These are phyloP conservation scores for Cercospora citrullina DNA, from an alignment of 2,329 filamentous ascomycete species.

Conservation along the genomic window DNA sequence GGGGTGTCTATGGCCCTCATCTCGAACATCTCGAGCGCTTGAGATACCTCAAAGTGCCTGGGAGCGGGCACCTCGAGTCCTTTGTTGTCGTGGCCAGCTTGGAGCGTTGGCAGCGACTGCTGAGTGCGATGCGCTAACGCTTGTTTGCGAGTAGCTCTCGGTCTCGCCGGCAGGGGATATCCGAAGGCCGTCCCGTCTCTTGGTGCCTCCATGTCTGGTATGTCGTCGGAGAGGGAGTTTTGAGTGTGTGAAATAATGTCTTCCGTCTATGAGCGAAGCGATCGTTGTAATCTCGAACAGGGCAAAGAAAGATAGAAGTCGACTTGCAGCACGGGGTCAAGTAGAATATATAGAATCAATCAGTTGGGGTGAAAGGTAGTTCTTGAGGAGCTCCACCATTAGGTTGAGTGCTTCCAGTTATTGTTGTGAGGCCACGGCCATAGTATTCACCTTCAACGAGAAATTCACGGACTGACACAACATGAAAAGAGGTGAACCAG, in stretches of 20 bases:
- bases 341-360: not conserved
- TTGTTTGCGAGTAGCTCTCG: not conserved
- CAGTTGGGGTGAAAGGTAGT: not conserved
- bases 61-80: not conserved
- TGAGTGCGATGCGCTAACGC: not conserved
- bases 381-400: not conserved
- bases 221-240: not conserved
- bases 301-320: not conserved
- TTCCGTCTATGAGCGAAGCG: not conserved
- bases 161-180: not conserved
- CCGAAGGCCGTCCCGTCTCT: not conserved
- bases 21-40: not conserved
- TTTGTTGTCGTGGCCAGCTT: not conserved
- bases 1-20: not conserved
- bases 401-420: not conserved
- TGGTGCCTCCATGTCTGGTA: not conserved
- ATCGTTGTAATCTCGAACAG: not conserved
- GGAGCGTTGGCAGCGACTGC: not conserved
- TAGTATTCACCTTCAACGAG: not conserved
- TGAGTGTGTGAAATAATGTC: not conserved
- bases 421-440: not conserved
- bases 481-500: not conserved
- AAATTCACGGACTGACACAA: not conserved
- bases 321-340: not conserved
- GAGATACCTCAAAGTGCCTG: not conserved